Evolutionary conservation across 768 basidiomycete species (phyloP).

Genomic region (Lactifluus subvellereus): DNA sequence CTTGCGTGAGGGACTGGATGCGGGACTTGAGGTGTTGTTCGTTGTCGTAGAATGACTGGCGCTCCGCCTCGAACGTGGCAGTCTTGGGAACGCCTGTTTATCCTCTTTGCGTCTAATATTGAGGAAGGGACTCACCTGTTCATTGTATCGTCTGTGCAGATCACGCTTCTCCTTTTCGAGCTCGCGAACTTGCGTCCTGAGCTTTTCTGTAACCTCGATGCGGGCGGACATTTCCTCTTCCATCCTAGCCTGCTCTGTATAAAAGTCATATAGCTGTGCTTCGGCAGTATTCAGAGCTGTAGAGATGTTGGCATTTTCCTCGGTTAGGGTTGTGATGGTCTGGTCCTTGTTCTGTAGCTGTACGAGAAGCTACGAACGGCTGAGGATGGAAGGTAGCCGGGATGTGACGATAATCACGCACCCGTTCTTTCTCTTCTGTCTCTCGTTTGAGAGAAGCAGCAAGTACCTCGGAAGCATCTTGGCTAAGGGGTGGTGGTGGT

Average conservation of each 20-base stretch:
- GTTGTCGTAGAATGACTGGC: slow-evolving; percentile 88
- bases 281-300: slow-evolving; percentile 66
- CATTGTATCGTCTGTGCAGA: slow-evolving; percentile 74
- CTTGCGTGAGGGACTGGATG: slow-evolving; percentile 71
- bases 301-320: slow-evolving; percentile 59
- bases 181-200: slow-evolving; percentile 74
- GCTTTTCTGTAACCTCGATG: slow-evolving; percentile 77
- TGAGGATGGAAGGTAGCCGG: slow-evolving; percentile 16
- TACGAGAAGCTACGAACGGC: slow-evolving; percentile 53
- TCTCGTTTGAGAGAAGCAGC: slow-evolving; percentile 64
- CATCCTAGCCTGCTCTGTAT: slow-evolving; percentile 73
- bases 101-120: slow-evolving; percentile 11
- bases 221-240: slow-evolving; percentile 78
- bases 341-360: slow-evolving; percentile 77
- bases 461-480: slow-evolving; percentile 52
- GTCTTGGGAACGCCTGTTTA: slow-evolving; percentile 42
- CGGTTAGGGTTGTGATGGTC: slow-evolving; percentile 50
- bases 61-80: slow-evolving; percentile 85
- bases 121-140: slow-evolving; percentile 53
- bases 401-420: slow-evolving; percentile 31
- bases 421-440: slow-evolving; percentile 79
- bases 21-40: slow-evolving; percentile 91
- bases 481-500: slow-evolving; percentile 35
- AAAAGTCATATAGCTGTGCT: slow-evolving; percentile 68
- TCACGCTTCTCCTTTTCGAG: slow-evolving; percentile 88